Evolutionary conservation across 1,284 basidiomycete species (phyloP), one percentile per base, ranked within the genome.

Genomic region (Trichosporon sp.): DNA sequence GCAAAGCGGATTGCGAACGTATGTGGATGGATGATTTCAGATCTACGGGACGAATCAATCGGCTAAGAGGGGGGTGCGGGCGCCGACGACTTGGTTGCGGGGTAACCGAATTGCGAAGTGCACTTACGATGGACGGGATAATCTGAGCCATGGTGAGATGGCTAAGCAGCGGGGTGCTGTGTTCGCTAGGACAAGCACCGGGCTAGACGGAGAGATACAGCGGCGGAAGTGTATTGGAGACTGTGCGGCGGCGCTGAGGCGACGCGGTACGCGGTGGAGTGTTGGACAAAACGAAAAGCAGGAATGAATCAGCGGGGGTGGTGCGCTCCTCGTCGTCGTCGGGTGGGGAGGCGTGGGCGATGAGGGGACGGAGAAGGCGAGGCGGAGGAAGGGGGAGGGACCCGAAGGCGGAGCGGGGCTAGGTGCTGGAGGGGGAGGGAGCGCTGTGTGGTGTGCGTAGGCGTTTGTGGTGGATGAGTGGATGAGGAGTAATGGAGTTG

Each of bases 141-240:
- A 83, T 76, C 69, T 83, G 81, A 8, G 81, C 81, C 81, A 83
- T 83, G 56, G n/a, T 79, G 76, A 37, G 66, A 56, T 67, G 46
- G 32, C 48, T 32, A 38, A 67, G 32, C 31, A 21, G 48, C 14
- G 51, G 46, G 5, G 31, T 67, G 32, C 65, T 66, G 26, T 31
- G 26, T 37, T 66, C 65, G 11, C 21, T 40, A 16, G 46, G 31
- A 35, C 65, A 51, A 66, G 66, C 48, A 51, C 35, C 48, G 66
- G 16, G 38, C 19, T 11, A 66, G 10, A 32, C 43, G 43, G 38
- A n/a, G 40, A 14, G 65, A n/a, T 35, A 19, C 37, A 65, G 37
- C 7, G n/a, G 35, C 19, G 37, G 64, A 46, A 31, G 26, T 16
- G 38, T 14, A 40, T 26, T 31, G 63, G 21, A 46, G 37, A 40